These are phyloP conservation scores for Colletotrichum salicis DNA, from an alignment of 2,329 filamentous ascomycete genomes.

Conservation along the genomic window DNA sequence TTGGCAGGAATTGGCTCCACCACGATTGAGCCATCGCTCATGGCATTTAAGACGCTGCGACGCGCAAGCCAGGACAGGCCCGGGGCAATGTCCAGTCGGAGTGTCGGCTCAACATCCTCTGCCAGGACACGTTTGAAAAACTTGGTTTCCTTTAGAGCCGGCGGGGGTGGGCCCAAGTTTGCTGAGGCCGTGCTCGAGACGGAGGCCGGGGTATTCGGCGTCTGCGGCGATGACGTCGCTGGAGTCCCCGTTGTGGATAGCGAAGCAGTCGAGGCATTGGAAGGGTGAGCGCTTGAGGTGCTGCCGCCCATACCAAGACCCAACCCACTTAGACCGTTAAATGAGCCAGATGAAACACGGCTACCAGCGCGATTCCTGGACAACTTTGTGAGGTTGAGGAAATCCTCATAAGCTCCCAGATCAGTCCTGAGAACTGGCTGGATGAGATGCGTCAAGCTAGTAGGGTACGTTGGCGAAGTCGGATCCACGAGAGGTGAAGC, in stretches of 20 bases:
- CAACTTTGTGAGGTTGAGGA: conserved; percentile 78
- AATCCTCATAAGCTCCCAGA: conserved; percentile 84
- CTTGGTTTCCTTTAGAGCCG: conserved; percentile 84
- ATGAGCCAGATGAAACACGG: conserved; percentile 73
- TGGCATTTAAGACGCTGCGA: conserved; percentile 82
- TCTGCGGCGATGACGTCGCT: conserved; percentile 65
- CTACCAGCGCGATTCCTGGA: conserved; percentile 71
- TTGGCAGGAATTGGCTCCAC: conserved; percentile 85
- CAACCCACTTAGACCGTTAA: conserved; percentile 63
- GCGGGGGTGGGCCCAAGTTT: conserved; percentile 50
- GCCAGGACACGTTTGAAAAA: conserved; percentile 91
- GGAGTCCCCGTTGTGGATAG: conserved; percentile 60
- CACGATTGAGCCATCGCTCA: conserved; percentile 85
- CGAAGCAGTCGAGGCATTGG: conserved; percentile 71
- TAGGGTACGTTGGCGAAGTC: conserved; percentile 66
- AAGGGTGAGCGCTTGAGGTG: conserved; percentile 58
- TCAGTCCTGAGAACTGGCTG: conserved; percentile 87
- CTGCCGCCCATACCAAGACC: conserved; percentile 58
- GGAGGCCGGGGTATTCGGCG: conserved; percentile 67
- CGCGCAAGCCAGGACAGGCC: conserved; percentile 94
- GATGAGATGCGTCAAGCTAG: conserved; percentile 83
- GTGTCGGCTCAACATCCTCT: conserved; percentile 94
- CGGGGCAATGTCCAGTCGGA: conserved; percentile 88
- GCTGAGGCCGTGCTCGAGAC: conserved; percentile 57
- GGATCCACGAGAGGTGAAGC: conserved; percentile 55